phyloP scores from a whole-genome alignment of 768 basidiomycete species.

The Boletales sp. region DNA sequence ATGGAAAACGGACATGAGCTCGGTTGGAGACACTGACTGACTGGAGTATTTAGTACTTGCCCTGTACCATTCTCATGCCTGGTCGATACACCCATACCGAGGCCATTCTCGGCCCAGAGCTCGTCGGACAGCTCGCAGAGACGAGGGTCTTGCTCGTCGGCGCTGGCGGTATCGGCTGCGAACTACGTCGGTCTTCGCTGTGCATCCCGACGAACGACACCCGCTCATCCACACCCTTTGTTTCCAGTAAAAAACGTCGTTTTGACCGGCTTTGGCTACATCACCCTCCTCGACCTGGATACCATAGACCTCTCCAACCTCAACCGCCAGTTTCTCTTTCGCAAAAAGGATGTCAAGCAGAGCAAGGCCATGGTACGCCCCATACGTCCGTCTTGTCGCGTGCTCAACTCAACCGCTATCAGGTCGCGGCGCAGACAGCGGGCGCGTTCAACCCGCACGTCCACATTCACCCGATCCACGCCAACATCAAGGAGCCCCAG shows the following conservation, averaged over 20 bases:
- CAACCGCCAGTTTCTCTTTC: slow-evolving; percentile 95
- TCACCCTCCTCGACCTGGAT: slow-evolving; percentile 92
- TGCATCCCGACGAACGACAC: neutral
- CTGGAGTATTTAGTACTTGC: neutral
- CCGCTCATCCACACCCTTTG: neutral
- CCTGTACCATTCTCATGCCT: too few relatives aligned
- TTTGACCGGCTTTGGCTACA: slow-evolving; percentile 86
- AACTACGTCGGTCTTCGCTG: slow-evolving; percentile 61
- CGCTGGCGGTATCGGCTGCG: slow-evolving; percentile 96
- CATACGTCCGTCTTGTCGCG: neutral
- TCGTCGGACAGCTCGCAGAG: slow-evolving; percentile 55
- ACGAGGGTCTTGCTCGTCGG: slow-evolving; percentile 87
- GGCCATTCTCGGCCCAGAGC: slow-evolving; percentile 76
- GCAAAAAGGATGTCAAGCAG: slow-evolving; percentile 95
- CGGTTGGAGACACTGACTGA: slow-evolving; percentile 51
- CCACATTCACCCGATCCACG: slow-evolving; percentile 83
- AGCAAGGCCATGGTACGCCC: slow-evolving; percentile 81
- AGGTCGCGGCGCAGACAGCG: slow-evolving; percentile 84
- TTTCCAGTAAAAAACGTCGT: slow-evolving; percentile 90
- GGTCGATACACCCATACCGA: slow-evolving; percentile 58
- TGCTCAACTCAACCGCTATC: neutral
- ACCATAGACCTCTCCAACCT: slow-evolving; percentile 98
- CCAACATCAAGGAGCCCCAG: slow-evolving; percentile 90
- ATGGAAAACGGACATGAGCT: slow-evolving; percentile 64
- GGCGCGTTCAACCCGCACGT: slow-evolving; percentile 86